Evolutionary conservation across 805 yeast species (phyloP).

Genomic region (Candida chauliodis): DNA sequence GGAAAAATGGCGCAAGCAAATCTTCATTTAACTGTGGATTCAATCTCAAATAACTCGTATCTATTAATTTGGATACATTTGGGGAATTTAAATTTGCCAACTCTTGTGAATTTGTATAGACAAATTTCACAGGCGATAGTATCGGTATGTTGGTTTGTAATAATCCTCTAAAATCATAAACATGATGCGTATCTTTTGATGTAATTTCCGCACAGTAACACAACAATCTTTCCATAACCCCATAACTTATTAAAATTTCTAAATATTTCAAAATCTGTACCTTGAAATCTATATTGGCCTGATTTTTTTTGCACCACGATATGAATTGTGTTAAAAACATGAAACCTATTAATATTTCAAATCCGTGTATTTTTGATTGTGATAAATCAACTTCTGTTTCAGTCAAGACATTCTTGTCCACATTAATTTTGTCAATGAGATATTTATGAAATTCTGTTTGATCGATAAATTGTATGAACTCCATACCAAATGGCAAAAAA

Average conservation of each 20-base stretch:
- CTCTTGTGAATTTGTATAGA: conserved; percentile 43
- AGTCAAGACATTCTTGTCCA: conserved; percentile 16
- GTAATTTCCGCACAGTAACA: conserved; percentile 57
- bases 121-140: conserved; percentile 48
- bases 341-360: conserved; percentile 43
- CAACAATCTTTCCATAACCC: conserved; percentile 68
- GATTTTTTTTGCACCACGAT: conserved; percentile 61
- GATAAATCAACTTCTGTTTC: conserved; percentile 25
- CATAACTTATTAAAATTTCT: conserved; percentile 54
- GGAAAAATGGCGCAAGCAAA: conserved; percentile 40
- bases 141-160: conserved; percentile 66
- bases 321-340: conserved; percentile 57
- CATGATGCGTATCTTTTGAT: conserved; percentile 34
- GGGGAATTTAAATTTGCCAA: conserved; percentile 27
- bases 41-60: conserved; percentile 16
- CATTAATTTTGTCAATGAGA: conserved; percentile 27
- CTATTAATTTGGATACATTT: conserved; percentile 30
- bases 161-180: conserved; percentile 64
- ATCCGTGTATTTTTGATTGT: conserved; percentile 27
- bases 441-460: conserved; percentile 30
- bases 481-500: conserved; percentile 57
- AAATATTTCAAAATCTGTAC: conserved; percentile 57
- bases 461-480: conserved; percentile 40
- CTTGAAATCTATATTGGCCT: conserved; percentile 49
- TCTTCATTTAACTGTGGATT: conserved; percentile 22